Percentiles rank a stretch among this genome's conserved stretches.
Evolutionary conservation across 768 basidiomycete species (phyloP).

Genomic region (Tylopilus subfusipes): DNA sequence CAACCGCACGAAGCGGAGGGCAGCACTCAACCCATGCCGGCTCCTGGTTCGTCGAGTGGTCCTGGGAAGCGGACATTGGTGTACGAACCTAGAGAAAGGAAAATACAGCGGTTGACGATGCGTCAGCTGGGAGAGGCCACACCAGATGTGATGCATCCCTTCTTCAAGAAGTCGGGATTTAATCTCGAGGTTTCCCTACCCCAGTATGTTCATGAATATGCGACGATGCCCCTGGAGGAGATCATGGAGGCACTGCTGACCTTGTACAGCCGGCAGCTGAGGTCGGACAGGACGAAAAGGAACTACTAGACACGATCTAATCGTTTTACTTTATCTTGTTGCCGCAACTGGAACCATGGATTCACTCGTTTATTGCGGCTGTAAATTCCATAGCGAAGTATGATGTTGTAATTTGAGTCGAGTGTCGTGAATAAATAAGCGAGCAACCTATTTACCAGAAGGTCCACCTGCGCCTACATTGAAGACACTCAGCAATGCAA

Average conservation of each 20-base stretch:
- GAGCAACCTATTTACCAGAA: conserved; percentile 29
- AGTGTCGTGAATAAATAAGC: conserved; percentile 6
- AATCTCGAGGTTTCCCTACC: conserved; percentile 82
- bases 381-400: neutral
- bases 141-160: conserved; percentile 83
- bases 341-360: neutral
- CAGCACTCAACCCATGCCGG: neutral
- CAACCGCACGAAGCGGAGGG: conserved; percentile 18
- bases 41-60: neutral
- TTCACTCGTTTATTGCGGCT: neutral
- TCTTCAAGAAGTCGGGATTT: conserved; percentile 82
- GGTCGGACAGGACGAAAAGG: conserved; percentile 26
- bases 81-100: conserved; percentile 56
- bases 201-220: conserved; percentile 84
- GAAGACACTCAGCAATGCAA: conserved; percentile 90
- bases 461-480: conserved; percentile 45
- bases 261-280: conserved; percentile 73
- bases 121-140: conserved; percentile 87
- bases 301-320: neutral
- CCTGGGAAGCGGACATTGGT: conserved; percentile 31
- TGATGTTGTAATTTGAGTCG: neutral
- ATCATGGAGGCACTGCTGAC: conserved; percentile 78
- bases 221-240: conserved; percentile 75
- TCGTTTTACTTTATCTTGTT: neutral
- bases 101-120: conserved; percentile 79